Base-by-base conservation (phyloP, 1,139 yeast species). In the Yamadazyma triangularis region DNA sequence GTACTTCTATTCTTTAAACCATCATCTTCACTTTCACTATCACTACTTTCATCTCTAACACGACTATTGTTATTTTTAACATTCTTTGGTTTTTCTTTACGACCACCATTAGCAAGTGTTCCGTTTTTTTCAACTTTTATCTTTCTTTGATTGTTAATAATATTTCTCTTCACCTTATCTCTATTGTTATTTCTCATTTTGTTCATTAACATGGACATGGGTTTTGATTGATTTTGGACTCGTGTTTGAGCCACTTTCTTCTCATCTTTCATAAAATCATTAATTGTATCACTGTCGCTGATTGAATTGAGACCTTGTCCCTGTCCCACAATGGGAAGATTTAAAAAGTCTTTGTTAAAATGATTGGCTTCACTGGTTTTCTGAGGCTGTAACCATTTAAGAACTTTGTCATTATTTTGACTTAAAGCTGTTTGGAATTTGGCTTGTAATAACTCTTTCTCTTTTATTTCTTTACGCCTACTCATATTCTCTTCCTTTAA, bases 381-480 rank as follows among this genome's bases (percentile, higher is more conserved):
- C 23, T 7, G 24, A 25, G 20, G 38, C 10, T 21, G 46, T 30
- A 74, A 53, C 80, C 80, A 75, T 20, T 61, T 56, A 26, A 51
- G 32, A 0, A 69, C 70, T 25, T 51, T 59, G 13, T 52, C 42
- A 36, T 63, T 64, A 18, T 60, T 62, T 25, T 57, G 58, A 6
- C 64, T 43, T 11, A 73, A 48, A 4, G 70, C 63, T 8, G 67
- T 55, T 45, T 69, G 76, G 44, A 73, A 63, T 38, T 58, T 58
- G 11, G 74, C 64, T 41, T 70, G 79, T 10, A 74, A 55, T 24
- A 62, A 66, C 38, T 73, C 70, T 42, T 73, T 73, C 29, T 57
- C 47, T 41, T 64, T 62, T 33, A 72, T 71, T 41, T 71, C 77
- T 30, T 61, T 50, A 20, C 73, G 45, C 34, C 66, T 49, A 35